Evolutionary conservation across 202 grass and related monocot species (phyloP).

Genomic region (Digitaria exilis): DNA sequence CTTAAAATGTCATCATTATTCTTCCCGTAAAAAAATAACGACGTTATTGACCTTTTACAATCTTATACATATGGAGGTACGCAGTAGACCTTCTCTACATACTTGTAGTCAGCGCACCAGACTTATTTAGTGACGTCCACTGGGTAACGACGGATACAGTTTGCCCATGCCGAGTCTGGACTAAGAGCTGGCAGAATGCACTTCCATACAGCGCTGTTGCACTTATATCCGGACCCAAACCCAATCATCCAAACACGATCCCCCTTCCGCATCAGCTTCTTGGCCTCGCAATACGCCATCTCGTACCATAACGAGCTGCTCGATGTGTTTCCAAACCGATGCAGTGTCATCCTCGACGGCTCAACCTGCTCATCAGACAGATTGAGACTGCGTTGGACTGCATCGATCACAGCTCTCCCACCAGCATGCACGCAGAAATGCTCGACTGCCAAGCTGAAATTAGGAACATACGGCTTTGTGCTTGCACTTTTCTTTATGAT

Average conservation of each 20-base stretch:
- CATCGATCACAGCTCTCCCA: constrained; percentile 54
- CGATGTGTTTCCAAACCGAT: constrained; percentile 55
- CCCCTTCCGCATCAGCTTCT: constrained; percentile 36
- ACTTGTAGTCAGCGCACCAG: neutral
- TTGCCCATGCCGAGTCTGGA: neutral
- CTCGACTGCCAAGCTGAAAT: constrained; percentile 50
- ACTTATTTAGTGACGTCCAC: neutral
- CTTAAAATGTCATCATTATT: too few species aligned
- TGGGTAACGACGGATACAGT: neutral
- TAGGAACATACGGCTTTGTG: constrained; percentile 38
- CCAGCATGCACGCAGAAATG: constrained; percentile 45
- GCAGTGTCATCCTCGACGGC: constrained; percentile 58
- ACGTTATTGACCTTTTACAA: neutral
- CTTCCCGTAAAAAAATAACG: too few species aligned
- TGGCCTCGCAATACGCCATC: constrained; percentile 51
- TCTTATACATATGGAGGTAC: too few species aligned
- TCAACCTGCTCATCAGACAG: constrained; percentile 44
- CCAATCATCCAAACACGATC: constrained; percentile 55
- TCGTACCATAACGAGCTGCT: constrained; percentile 61
- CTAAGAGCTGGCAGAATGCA: neutral
- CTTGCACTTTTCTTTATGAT: constrained; percentile 30
- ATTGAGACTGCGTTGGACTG: constrained; percentile 46
- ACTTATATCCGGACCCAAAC: constrained; percentile 60
- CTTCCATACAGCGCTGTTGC: constrained; percentile 53
- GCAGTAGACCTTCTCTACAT: too few species aligned